These are phyloP conservation scores for Claviceps arundinis DNA, from an alignment of 2,329 filamentous ascomycete genomes.

Conservation along the genomic window DNA sequence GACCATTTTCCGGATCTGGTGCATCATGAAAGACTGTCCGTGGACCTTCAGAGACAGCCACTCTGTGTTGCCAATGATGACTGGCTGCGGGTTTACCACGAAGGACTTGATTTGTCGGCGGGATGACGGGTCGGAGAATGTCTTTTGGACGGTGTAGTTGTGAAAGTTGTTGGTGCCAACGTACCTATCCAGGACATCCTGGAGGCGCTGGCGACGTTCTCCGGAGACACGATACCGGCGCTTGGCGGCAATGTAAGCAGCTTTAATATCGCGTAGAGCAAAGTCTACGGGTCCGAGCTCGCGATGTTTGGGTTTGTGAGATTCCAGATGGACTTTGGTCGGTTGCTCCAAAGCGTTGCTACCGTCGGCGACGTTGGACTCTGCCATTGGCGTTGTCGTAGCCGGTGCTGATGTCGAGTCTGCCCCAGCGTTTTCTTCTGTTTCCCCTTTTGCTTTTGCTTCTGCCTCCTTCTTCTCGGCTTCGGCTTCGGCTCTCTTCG, in stretches of 20 bases:
- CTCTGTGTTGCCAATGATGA: constrained; percentile 82
- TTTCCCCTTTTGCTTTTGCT: constrained; percentile 7
- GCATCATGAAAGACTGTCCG: constrained; percentile 99
- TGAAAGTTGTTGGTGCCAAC: constrained; percentile 83
- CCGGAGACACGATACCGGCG: constrained; percentile 69
- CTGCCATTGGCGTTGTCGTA: constrained; percentile 10
- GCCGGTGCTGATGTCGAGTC: not conserved
- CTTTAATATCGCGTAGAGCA: constrained; percentile 62
- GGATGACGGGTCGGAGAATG: constrained; percentile 64
- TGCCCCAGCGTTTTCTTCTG: too few species aligned
- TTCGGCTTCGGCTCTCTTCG: not conserved
- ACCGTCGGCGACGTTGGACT: not conserved
- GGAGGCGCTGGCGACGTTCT: constrained; percentile 58
- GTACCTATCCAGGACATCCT: constrained; percentile 62
- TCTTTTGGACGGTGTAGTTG: constrained; percentile 94
- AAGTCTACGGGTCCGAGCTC: constrained; percentile 42
- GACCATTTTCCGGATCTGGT: constrained; percentile 99
- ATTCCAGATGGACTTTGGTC: constrained; percentile 14
- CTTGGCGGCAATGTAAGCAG: constrained; percentile 71
- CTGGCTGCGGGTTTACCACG: constrained; percentile 57
- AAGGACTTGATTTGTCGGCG: constrained; percentile 92
- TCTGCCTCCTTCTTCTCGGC: constrained; percentile 9
- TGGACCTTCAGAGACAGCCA: constrained; percentile 95
- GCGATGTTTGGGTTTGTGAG: constrained; percentile 26
- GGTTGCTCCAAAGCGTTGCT: constrained; percentile 8